A percentile compares a stretch with the other conserved stretches of the same genome.
Evolutionary conservation across 1,139 yeast genomes (phyloP).

Genomic region (Torulaspora globosa): DNA sequence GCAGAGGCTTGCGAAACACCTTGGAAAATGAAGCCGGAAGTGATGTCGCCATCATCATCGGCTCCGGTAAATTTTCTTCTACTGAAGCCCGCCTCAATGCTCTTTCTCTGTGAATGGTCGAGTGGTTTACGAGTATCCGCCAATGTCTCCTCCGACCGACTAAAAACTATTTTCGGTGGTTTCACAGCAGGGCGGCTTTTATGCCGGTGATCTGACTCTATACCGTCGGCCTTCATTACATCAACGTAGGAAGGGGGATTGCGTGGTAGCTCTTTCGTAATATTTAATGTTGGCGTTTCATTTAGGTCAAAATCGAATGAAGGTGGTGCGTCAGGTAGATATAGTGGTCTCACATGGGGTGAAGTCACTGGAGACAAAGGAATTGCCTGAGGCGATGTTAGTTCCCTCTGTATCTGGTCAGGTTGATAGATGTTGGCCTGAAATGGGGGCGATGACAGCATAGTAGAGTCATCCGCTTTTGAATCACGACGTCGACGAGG

Average conservation of each 20-base stretch:
- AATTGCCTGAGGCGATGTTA: constrained; percentile 57
- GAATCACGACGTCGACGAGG: constrained; percentile 15
- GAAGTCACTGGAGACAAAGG: constrained; percentile 48
- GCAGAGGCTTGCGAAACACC: constrained; percentile 32
- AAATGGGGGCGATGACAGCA: constrained; percentile 32
- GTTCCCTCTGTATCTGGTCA: constrained; percentile 40
- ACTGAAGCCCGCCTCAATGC: constrained; percentile 5
- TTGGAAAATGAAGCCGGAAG: constrained; percentile 36
- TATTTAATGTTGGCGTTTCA: constrained; percentile 26
- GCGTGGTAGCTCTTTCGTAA: constrained; percentile 35
- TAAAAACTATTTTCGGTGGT: constrained; percentile 24
- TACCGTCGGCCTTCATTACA: constrained; percentile 27
- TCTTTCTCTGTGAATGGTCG: constrained; percentile 3
- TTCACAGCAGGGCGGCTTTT: constrained; percentile 3
- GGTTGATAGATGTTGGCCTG: constrained; percentile 61
- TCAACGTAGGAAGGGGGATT: constrained; percentile 40
- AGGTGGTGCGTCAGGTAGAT: constrained; percentile 26
- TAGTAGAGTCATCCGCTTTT: constrained; percentile 10
- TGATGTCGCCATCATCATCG: constrained; percentile 35
- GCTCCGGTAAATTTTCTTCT: constrained; percentile 13
- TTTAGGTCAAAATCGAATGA: constrained; percentile 21
- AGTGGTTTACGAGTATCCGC: constrained; percentile 2
- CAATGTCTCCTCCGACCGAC: constrained; percentile 29
- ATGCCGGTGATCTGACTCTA: constrained; percentile 3
- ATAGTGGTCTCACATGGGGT: constrained; percentile 23